Evolutionary conservation across 305 asterid genomes (phyloP).

Genomic region (Fraxinus baroniana): DNA sequence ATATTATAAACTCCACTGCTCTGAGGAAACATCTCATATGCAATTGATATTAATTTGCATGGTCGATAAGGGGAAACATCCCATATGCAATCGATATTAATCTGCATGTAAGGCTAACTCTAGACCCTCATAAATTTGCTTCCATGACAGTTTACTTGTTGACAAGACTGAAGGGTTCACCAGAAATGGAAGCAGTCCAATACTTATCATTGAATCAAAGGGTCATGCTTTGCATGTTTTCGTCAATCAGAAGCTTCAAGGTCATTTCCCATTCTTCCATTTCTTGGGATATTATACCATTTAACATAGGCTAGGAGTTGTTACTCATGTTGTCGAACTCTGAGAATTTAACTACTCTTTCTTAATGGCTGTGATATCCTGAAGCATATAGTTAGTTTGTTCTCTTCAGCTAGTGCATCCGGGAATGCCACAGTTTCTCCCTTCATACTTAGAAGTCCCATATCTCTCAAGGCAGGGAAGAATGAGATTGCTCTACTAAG

Average conservation of each 20-base stretch:
- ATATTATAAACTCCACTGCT: not conserved
- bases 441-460: conserved; percentile 57
- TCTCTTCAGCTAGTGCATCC: conserved; percentile 64
- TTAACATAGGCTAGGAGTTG: conserved; percentile 6
- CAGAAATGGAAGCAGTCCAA: conserved; percentile 52
- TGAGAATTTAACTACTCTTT: not conserved
- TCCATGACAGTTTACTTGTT: conserved; percentile 53
- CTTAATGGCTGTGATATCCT: conserved; percentile 19
- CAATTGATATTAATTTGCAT: conserved; percentile 9
- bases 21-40: conserved; percentile 2
- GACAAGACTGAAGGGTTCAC: conserved; percentile 55
- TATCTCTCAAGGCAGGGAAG: conserved; percentile 63
- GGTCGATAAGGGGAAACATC: conserved; percentile 6
- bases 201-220: conserved; percentile 73
- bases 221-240: conserved; percentile 86
- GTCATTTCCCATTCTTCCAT: conserved; percentile 35
- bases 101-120: conserved; percentile 19
- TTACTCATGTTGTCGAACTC: conserved; percentile 7
- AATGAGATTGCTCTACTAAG: conserved; percentile 82
- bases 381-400: conserved; percentile 23
- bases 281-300: not conserved
- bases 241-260: conserved; percentile 78
- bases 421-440: conserved; percentile 76
- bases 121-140: conserved; percentile 18
- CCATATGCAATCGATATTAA: conserved; percentile 3